Conservation (phyloP, 2,329 filamentous ascomycete genomes). For the Fusarium falciforme region DNA sequence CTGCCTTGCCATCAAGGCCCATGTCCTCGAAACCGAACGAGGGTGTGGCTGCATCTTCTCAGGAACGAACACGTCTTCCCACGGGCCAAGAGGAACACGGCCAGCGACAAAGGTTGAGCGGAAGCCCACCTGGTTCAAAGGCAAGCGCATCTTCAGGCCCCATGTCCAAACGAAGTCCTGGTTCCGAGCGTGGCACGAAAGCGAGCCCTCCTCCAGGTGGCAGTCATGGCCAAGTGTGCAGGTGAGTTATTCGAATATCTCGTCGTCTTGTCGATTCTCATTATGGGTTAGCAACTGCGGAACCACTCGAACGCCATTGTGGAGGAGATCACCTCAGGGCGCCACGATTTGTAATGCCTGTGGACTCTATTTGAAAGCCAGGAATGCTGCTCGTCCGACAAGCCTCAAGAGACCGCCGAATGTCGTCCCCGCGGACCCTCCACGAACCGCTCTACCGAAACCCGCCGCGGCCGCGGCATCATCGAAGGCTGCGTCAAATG, state of each 20-base stretch:
- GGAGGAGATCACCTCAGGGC: constrained; percentile 92
- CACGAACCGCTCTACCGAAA: constrained; percentile 57
- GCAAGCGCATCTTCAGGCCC: constrained; percentile 41
- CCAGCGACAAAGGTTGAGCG: constrained; percentile 36
- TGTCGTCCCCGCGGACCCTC: constrained; percentile 56
- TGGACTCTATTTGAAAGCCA: constrained; percentile 91
- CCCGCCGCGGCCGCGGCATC: constrained; percentile 50
- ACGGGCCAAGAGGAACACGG: constrained; percentile 37
- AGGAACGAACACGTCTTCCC: constrained; percentile 39
- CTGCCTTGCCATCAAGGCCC: constrained; percentile 53
- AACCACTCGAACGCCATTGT: constrained; percentile 92
- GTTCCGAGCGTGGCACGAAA: constrained; percentile 38
- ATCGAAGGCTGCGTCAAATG: constrained; percentile 55
- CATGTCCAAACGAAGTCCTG: constrained; percentile 47
- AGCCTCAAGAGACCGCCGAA: constrained; percentile 84
- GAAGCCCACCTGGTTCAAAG: constrained; percentile 42
- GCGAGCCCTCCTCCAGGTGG: constrained; percentile 33
- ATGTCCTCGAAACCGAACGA: constrained; percentile 49
- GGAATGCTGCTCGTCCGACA: constrained; percentile 90
- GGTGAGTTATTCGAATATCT: constrained; percentile 59
- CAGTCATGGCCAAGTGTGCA: constrained; percentile 71
- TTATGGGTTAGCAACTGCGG: constrained; percentile 80
- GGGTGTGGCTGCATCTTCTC: constrained; percentile 22
- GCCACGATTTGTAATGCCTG: constrained; percentile 98
- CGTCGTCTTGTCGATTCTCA: constrained; percentile 6